These are phyloP conservation scores for Tricholoma matsutake DNA, from an alignment of 768 basidiomycete species.

Conservation along the genomic window DNA sequence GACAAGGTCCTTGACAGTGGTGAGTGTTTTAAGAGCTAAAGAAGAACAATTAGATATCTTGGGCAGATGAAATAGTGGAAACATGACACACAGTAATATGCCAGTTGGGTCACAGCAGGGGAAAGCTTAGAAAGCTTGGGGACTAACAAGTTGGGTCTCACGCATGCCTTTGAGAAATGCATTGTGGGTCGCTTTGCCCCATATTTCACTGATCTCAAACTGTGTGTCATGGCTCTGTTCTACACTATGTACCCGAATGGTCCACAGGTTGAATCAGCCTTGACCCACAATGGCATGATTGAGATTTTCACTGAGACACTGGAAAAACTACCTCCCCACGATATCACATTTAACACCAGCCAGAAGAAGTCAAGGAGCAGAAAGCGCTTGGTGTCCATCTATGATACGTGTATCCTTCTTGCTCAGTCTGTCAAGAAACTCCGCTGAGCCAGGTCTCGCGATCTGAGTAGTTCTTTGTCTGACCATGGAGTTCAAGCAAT, in stretches of 20 bases:
- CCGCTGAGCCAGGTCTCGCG: not conserved
- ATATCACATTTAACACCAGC: not conserved
- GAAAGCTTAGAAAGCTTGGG: not conserved
- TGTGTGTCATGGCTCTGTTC: not conserved
- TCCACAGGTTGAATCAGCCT: not conserved
- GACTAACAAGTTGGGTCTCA: not conserved
- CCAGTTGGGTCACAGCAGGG: not conserved
- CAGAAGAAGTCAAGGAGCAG: not conserved
- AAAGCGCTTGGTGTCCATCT: not conserved
- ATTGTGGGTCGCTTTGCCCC: not conserved
- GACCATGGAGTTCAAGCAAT: too few species aligned
- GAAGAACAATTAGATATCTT: not conserved
- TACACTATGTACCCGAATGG: not conserved
- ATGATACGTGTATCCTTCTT: not conserved
- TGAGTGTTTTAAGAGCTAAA: not conserved
- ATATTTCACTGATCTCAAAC: not conserved
- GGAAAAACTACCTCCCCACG: too few species aligned
- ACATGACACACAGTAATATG: not conserved
- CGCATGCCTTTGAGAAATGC: not conserved
- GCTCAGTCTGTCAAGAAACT: not conserved
- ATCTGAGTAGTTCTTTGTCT: not conserved
- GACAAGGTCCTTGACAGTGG: not conserved
- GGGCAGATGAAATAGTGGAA: not conserved
- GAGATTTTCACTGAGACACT: too few species aligned
- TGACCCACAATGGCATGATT: too few species aligned